Conservation (phyloP, 2,329 filamentous ascomycete species). For the Catunica adiposa region DNA sequence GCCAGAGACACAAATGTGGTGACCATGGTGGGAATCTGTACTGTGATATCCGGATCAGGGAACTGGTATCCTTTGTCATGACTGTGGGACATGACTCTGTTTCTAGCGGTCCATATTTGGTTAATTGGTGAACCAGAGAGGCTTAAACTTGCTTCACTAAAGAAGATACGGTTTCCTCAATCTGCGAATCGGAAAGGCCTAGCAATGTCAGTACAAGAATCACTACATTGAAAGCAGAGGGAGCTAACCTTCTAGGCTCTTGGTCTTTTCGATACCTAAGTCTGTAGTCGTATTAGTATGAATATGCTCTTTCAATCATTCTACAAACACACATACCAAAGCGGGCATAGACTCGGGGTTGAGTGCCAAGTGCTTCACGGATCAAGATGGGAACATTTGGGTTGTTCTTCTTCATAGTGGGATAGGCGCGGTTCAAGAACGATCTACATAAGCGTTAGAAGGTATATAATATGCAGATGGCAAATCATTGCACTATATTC, state of each 20-base stretch:
- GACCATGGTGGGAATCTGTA: not conserved
- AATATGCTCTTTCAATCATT: not conserved
- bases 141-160: slow-evolving; percentile 30
- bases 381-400: slow-evolving; percentile 85
- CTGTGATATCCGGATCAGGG: not conserved
- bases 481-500: no score
- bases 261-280: slow-evolving; percentile 39
- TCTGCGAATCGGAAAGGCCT: slow-evolving; percentile 43
- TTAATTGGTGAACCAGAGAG: not conserved
- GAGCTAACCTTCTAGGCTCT: slow-evolving; percentile 33
- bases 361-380: slow-evolving; percentile 71
- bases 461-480: no score
- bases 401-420: slow-evolving; percentile 99
- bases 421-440: slow-evolving; percentile 82
- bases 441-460: slow-evolving; percentile 37
- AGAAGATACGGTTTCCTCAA: slow-evolving; percentile 40
- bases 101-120: not conserved
- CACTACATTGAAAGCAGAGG: slow-evolving; percentile 15
- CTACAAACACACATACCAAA: slow-evolving; percentile 48
- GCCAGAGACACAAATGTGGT: not conserved
- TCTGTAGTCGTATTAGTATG: slow-evolving; percentile 22
- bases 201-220: not conserved
- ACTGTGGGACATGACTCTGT: slow-evolving; percentile 2
- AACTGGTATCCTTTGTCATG: not conserved
- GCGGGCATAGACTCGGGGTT: slow-evolving; percentile 78